phyloP scores from a whole-genome alignment of 2,329 filamentous ascomycete genomes.

The Ampelomyces quisqualis region DNA sequence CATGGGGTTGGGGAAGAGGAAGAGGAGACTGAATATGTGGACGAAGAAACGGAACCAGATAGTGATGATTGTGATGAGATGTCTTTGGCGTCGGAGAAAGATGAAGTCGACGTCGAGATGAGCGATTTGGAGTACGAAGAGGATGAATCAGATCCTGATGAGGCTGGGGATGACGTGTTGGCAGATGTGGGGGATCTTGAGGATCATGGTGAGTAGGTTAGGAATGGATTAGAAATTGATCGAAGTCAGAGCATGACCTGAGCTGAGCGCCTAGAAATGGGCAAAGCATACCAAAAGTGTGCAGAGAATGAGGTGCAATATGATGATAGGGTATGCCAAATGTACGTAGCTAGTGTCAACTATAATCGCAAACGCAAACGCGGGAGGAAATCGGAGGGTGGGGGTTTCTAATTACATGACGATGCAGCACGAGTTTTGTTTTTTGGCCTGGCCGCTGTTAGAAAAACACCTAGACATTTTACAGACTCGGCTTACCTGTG shows the following conservation, averaged over 20 bases:
- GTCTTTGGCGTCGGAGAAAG: not conserved
- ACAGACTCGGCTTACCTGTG: constrained; percentile 52
- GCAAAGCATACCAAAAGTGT: not conserved
- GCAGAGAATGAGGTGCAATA: not conserved
- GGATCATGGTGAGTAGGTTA: not conserved
- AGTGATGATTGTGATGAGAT: not conserved
- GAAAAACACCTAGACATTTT: not conserved
- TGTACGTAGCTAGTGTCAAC: constrained; percentile 2
- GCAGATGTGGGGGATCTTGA: not conserved
- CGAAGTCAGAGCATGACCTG: too few species aligned
- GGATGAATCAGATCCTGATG: not conserved
- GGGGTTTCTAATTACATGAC: constrained; percentile 56
- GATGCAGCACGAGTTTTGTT: constrained; percentile 62
- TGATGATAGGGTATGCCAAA: constrained; percentile 12
- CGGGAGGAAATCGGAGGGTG: not conserved
- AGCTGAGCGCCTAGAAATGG: not conserved
- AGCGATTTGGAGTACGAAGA: not conserved
- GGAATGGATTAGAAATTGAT: too few species aligned
- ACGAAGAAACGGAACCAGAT: not conserved
- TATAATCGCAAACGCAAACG: constrained; percentile 3
- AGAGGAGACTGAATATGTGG: not conserved
- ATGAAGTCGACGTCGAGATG: not conserved
- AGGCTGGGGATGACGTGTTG: not conserved
- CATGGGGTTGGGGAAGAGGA: not conserved
- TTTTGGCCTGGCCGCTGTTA: constrained; percentile 52